Conservation (phyloP, 2,329 filamentous ascomycete species). For the Chalaropsis ovoidea region DNA sequence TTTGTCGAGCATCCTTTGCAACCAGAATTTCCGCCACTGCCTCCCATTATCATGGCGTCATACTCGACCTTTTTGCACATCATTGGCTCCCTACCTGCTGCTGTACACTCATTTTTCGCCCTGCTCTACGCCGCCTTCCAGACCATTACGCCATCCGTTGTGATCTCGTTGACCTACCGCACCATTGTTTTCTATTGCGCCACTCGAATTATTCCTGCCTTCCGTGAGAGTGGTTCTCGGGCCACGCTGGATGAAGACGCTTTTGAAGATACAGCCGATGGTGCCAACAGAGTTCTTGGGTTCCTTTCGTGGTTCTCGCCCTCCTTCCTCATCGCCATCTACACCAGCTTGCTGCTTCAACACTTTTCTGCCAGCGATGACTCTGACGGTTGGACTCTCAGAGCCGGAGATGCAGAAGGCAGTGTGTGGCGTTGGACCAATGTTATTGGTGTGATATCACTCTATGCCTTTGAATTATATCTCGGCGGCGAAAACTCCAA, state of each 20-base stretch:
- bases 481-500: slow-evolving; percentile 76
- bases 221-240: slow-evolving; percentile 74
- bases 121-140: slow-evolving; percentile 87
- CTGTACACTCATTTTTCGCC: slow-evolving; percentile 71
- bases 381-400: slow-evolving; percentile 69
- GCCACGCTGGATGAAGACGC: slow-evolving; percentile 76
- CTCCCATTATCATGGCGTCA: slow-evolving; percentile 95
- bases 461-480: slow-evolving; percentile 86
- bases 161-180: slow-evolving; percentile 89
- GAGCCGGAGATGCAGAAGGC: slow-evolving; percentile 70
- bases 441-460: slow-evolving; percentile 71
- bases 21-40: slow-evolving; percentile 89
- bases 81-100: slow-evolving; percentile 70
- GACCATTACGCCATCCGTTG: slow-evolving; percentile 88
- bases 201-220: slow-evolving; percentile 87
- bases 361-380: slow-evolving; percentile 76
- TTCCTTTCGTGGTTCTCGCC: slow-evolving; percentile 91
- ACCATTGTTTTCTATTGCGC: slow-evolving; percentile 92
- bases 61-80: slow-evolving; percentile 85
- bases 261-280: slow-evolving; percentile 67
- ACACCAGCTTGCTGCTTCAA: slow-evolving; percentile 89
- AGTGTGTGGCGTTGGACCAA: slow-evolving; percentile 94
- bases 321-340: slow-evolving; percentile 87
- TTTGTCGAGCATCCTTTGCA: slow-evolving; percentile 47
- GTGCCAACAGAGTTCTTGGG: slow-evolving; percentile 67